Evolutionary conservation across 148 eudicot species (phyloP).

Genomic region (Rhododendron henanense): DNA sequence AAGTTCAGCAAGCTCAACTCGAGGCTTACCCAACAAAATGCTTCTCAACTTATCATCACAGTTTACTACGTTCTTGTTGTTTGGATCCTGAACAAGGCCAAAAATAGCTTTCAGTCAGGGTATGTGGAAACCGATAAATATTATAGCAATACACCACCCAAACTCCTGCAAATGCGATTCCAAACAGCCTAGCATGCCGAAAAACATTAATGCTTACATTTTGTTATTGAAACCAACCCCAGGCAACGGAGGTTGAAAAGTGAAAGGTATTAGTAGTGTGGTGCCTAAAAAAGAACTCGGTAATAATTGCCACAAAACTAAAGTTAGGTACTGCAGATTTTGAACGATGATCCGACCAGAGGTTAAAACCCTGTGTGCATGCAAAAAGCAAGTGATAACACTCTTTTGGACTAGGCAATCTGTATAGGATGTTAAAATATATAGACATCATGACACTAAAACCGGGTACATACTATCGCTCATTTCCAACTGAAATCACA

Average conservation of each 20-base stretch:
- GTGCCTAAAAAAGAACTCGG: neutral
- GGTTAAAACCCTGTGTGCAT: neutral
- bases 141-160: neutral
- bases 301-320: neutral
- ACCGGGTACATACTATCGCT: neutral
- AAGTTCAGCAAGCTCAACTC: constrained; percentile 78
- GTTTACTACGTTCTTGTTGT: constrained; percentile 61
- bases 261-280: neutral
- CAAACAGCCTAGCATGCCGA: neutral
- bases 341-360: neutral
- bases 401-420: neutral
- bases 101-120: constrained; percentile 6
- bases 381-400: neutral
- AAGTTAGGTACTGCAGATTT: neutral
- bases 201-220: neutral
- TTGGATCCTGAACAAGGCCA: constrained; percentile 58
- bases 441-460: neutral
- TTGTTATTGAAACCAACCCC: neutral
- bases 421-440: neutral
- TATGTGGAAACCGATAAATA: neutral
- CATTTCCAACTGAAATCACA: neutral
- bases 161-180: neutral
- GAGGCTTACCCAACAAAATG: constrained; percentile 70
- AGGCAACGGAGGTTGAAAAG: neutral
- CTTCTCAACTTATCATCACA: constrained; percentile 91